Percentiles rank a stretch among this genome's conserved stretches.
Conservation (phyloP, 2,329 filamentous ascomycete species). For the Coniochaeta prunicola region DNA sequence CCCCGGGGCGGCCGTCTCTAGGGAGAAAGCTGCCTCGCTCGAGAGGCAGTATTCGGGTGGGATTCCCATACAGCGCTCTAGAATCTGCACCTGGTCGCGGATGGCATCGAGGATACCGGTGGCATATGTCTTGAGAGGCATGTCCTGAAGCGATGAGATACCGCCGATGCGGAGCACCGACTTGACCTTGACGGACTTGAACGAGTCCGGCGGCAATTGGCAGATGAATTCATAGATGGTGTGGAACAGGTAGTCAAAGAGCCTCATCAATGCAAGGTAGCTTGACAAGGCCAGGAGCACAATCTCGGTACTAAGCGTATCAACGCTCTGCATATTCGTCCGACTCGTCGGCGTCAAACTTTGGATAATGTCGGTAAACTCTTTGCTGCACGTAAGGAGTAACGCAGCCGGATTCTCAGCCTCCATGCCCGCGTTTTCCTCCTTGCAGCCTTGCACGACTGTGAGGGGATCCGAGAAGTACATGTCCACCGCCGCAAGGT, state of each 20-base stretch:
- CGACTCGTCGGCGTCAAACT: conserved; percentile 6
- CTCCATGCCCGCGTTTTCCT: conserved; percentile 6
- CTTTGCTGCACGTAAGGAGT: conserved; percentile 9
- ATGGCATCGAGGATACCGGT: conserved; percentile 13
- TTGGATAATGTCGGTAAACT: conserved; percentile 11
- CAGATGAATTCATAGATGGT: conserved; percentile 9
- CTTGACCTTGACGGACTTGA: conserved; percentile 14
- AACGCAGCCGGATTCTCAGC: conserved; percentile 9
- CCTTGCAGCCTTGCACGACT: conserved; percentile 9
- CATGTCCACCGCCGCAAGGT: conserved; percentile 7
- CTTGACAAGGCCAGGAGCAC: conserved; percentile 11
- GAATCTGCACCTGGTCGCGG: conserved; percentile 10
- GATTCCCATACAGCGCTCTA: conserved; percentile 14
- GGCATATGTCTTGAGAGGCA: conserved; percentile 15
- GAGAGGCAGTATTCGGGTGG: conserved; percentile 13
- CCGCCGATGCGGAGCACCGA: conserved; percentile 16
- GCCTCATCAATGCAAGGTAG: conserved; percentile 14
- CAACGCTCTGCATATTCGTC: too few relatives aligned
- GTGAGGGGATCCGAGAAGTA: conserved; percentile 7
- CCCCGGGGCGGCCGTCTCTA: conserved; percentile 7
- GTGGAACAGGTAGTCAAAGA: conserved; percentile 13
- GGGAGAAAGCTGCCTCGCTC: conserved; percentile 7
- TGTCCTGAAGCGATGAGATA: conserved; percentile 14
- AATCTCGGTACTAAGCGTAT: conserved; percentile 11
- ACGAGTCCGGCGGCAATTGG: conserved; percentile 8